Percentiles rank a stretch among this genome's conserved stretches.
Evolutionary conservation across 192 early-diverging fungal species (phyloP).

Genomic region (Endogone sp.): DNA sequence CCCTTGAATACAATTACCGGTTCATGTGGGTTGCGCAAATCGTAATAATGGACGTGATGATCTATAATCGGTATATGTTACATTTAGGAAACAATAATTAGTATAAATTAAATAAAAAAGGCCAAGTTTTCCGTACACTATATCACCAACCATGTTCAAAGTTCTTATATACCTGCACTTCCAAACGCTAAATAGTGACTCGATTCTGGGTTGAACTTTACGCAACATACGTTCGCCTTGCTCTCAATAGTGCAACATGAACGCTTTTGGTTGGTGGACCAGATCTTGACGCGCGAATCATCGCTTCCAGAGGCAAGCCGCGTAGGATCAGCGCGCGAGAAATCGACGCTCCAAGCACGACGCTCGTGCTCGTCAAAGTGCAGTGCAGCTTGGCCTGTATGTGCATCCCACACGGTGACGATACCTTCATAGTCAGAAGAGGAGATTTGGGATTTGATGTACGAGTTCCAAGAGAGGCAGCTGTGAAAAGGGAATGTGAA

Average conservation of each 20-base stretch:
- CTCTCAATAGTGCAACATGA: conserved; percentile 81
- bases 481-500: too few species aligned
- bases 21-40: conserved; percentile 66
- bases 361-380: conserved; percentile 89
- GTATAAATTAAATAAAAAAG: conserved; percentile 12
- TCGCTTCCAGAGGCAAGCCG: conserved; percentile 87
- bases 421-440: conserved; percentile 92
- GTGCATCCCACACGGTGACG: conserved; percentile 85
- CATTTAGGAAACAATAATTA: conserved; percentile 1
- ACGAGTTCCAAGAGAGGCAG: conserved; percentile 87
- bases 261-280: conserved; percentile 69
- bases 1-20: conserved; percentile 77
- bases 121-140: too few species aligned
- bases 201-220: conserved; percentile 82
- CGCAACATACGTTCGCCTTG: conserved; percentile 90
- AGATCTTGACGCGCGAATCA: conserved; percentile 85
- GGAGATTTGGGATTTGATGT: conserved; percentile 80
- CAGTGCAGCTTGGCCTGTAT: conserved; percentile 55
- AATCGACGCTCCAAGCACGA: conserved; percentile 92
- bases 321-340: conserved; percentile 70
- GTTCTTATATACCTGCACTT: conserved; percentile 81
- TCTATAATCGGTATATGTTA: too few species aligned
- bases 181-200: conserved; percentile 81
- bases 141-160: too few species aligned
- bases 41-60: conserved; percentile 91